Evolutionary conservation across 73 alveolate species (phyloP).

Genomic region (Tetrahymena thermophila): DNA sequence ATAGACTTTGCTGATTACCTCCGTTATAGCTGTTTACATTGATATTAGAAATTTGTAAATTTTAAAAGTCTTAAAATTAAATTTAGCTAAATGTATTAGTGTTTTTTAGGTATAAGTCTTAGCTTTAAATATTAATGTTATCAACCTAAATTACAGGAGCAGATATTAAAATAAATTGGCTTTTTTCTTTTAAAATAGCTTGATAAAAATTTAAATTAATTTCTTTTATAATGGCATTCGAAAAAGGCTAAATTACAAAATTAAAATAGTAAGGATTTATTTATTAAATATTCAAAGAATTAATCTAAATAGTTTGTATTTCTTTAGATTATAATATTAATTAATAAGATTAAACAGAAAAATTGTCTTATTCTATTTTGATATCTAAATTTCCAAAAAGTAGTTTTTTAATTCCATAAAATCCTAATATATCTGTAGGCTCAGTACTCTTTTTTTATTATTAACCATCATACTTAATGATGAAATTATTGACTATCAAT

Average conservation of each 20-base stretch:
- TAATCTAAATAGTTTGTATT: not conserved
- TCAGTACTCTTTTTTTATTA: too few species aligned
- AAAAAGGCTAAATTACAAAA: not conserved
- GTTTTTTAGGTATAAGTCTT: not conserved
- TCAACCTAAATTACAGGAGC: not conserved
- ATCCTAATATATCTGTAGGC: not conserved
- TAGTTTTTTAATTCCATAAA: not conserved
- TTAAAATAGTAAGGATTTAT: not conserved
- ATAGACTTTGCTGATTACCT: not conserved
- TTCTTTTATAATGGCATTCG: not conserved
- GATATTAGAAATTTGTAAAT: too few species aligned
- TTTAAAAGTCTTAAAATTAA: not conserved
- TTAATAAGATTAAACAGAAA: not conserved
- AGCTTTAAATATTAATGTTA: not conserved
- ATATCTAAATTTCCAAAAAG: too few species aligned
- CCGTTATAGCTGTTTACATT: not conserved
- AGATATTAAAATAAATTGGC: not conserved
- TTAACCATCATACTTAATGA: too few species aligned
- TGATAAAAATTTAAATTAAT: not conserved
- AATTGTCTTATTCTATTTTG: not conserved
- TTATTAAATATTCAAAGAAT: not conserved
- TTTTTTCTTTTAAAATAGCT: not conserved
- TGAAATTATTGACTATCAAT: too few species aligned
- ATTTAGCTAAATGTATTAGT: not conserved
- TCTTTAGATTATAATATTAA: not conserved